Evolutionary conservation across 805 yeast genomes (phyloP).

Genomic region (Metschnikowia koreensis): DNA sequence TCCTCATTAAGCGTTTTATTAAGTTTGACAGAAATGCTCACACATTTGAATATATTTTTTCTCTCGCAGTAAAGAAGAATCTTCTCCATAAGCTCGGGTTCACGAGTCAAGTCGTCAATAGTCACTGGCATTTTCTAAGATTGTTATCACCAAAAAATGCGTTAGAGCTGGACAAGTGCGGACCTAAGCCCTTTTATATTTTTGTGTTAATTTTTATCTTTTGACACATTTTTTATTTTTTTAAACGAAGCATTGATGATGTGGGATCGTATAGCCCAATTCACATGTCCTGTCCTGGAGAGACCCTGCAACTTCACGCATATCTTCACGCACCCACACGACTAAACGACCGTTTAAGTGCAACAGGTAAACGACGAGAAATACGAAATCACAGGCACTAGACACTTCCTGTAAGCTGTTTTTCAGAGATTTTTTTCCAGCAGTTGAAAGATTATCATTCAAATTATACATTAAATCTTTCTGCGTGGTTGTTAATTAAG

Average conservation of each 20-base stretch:
- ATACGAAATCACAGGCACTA: too few species aligned
- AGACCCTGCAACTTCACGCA: neutral
- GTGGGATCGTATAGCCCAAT: neutral
- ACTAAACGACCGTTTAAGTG: neutral
- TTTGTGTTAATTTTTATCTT: neutral
- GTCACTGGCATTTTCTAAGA: conserved; percentile 3
- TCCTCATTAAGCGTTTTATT: conserved; percentile 3
- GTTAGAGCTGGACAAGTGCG: neutral
- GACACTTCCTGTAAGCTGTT: too few species aligned
- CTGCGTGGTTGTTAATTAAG: too few species aligned
- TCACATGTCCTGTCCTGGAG: neutral
- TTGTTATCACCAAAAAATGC: neutral
- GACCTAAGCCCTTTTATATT: neutral
- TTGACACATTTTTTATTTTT: neutral
- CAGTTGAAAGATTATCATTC: neutral
- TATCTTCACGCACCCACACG: neutral
- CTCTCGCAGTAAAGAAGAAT: conserved; percentile 9
- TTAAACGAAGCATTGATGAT: too few species aligned
- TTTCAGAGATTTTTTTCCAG: too few species aligned
- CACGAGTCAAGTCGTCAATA: conserved; percentile 7
- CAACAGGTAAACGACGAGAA: neutral
- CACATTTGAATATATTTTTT: conserved; percentile 6
- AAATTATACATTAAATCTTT: too few species aligned
- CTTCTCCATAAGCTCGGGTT: conserved; percentile 8
- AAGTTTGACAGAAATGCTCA: conserved; percentile 10